Base-by-base conservation (phyloP, 2,329 filamentous ascomycete genomes). In the Hypoxylon sp. region DNA sequence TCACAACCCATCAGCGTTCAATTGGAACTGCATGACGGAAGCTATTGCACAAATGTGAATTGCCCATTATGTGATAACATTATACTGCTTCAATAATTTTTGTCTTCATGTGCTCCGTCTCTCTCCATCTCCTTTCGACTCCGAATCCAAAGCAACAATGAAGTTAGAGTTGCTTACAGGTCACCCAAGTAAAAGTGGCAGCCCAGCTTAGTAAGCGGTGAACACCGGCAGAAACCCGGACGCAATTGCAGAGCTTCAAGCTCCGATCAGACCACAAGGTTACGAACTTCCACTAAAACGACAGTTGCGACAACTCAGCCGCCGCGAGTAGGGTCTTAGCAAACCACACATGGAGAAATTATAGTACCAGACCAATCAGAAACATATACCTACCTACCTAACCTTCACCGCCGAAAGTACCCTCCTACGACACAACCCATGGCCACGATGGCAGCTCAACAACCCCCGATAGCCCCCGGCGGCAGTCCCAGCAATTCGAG, bases 361-460 rank as follows among this genome's bases (percentile, higher is more conserved):
- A 65, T 69, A 65, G 55, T 55, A 62, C 14, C 4, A 5, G 11
- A 32, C 20, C 48, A 1, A 58, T 18, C 16, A 53, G 0, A 40
- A 33, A n/a, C 32, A n/a, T 2, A 46, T 30, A n/a, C 11, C n/a
- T 20, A 28, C 42, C 28, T 11, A n/a, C 9, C n/a, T 20, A 24
- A 33, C 24, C 28, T 11, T 4, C 16, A 30, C 6, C 1, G 11
- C 54, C 51, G 33, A 61, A 30, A 20, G 18, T 18, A 20, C 33
- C 49, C 11, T 30, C 53, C 42, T 26, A 44, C 51, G 36, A 53
- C 22, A 51, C 24, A 22, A 24, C 38, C 61, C 28, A 79, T 80
- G 78, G 79, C 79, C 74, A 73, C 77, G 61, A 81, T 81, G 80
- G 78, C 78, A 67, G 71, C 78, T 70, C 75, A 78, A 69, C 70